These are phyloP conservation scores for Bipolaris zeicola DNA, from an alignment of 2,329 filamentous ascomycete genomes.

Conservation along the genomic window DNA sequence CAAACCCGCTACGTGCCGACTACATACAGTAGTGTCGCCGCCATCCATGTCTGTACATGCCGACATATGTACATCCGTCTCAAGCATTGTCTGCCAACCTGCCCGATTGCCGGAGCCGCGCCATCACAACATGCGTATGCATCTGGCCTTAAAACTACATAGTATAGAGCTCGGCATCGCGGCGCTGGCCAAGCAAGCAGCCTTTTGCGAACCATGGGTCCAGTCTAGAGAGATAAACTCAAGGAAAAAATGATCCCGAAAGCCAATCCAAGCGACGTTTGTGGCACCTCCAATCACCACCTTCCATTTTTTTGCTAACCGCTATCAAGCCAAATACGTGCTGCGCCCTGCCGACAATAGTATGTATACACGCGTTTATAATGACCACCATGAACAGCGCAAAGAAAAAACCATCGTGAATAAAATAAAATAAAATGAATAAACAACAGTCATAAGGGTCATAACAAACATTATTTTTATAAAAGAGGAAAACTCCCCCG, in stretches of 20 bases:
- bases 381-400: background rate
- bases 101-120: background rate
- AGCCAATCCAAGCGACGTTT: constrained; percentile 11
- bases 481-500: too few relatives aligned
- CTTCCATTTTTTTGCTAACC: constrained; percentile 10
- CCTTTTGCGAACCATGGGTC: background rate
- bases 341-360: constrained; percentile 1
- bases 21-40: too few relatives aligned
- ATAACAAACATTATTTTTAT: too few relatives aligned
- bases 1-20: background rate
- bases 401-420: background rate
- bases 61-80: background rate
- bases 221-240: constrained; percentile 1
- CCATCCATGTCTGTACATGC: background rate
- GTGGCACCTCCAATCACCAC: constrained; percentile 8
- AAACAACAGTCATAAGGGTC: too few relatives aligned
- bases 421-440: background rate
- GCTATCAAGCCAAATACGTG: background rate
- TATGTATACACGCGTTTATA: background rate
- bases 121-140: background rate
- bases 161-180: background rate
- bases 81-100: background rate
- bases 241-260: constrained; percentile 6
- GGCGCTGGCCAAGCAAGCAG: background rate
- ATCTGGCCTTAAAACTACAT: background rate